Base-by-base conservation (phyloP, 768 basidiomycete species). In the Mrakia frigida region DNA sequence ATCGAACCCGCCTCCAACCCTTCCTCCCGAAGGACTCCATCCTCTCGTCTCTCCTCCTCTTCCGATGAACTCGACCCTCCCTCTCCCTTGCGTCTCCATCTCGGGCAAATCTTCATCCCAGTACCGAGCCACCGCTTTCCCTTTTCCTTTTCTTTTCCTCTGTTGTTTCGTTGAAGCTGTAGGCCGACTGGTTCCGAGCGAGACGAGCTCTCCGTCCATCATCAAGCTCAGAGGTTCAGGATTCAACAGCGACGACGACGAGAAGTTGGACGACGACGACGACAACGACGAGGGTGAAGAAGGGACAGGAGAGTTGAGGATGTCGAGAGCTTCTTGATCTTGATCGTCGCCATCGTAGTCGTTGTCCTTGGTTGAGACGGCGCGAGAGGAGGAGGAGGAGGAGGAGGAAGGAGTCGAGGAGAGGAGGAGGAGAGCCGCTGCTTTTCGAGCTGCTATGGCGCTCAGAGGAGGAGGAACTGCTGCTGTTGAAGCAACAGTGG, bases 201-300 rank as follows among this genome's bases (percentile, higher is more conserved):
- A 46, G 59, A 74, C 73, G 37, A 67, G 50, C 56, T 74, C 73
- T 6, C 73, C 73, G 31, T 74, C 63, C 73, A 74, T 74, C 39
- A 53, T 23, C 21, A 74, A 21, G 3, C 60, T 61, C 21, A 74
- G 11, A n/a, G 50, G 50, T 31, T 74, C 73, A 1, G 46, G 35
- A 16, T 9, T 31, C 2, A 50, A 18, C 23, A 61, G 73, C 25
- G 65, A 68, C 65, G 59, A 41, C 60, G 73, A 74, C 39, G 59
- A 67, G n/a, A 46, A 75, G 18, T 21, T 46, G 6, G 41, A 41
- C 2, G 63, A 63, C 65, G 59, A 39, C n/a, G 73, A 74, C 23
- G 59, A 52, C 25, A 52, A 75, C 23, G 3, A 28, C 6, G 46
- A 46, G 59, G 46, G 65, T 5, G 67, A 67, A 53, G 69, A 33